These are phyloP conservation scores for Aspergillus aculeatinus DNA, from an alignment of 2,329 filamentous ascomycete genomes.

Conservation along the genomic window DNA sequence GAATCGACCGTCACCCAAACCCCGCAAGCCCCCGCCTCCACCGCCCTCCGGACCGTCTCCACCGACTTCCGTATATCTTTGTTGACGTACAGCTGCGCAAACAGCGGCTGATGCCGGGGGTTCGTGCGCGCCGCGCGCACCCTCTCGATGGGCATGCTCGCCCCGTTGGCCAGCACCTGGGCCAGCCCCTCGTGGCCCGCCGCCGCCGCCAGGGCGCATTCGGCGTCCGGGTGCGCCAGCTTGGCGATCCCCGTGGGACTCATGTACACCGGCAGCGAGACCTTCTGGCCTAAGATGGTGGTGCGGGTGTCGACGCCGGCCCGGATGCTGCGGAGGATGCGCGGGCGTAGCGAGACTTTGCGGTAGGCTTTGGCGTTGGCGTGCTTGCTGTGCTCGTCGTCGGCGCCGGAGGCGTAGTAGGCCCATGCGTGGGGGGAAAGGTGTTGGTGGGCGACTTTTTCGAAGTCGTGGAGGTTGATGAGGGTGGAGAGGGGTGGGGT, in stretches of 20 bases:
- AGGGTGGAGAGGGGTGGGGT: conserved; percentile 31
- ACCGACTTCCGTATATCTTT: conserved; percentile 28
- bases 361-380: conserved; percentile 45
- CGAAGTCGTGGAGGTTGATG: conserved; percentile 42
- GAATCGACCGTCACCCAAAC: conserved; percentile 39
- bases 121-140: conserved; percentile 31
- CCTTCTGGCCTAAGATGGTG: conserved; percentile 31
- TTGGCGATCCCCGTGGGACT: conserved; percentile 46
- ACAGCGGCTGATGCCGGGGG: conserved; percentile 24
- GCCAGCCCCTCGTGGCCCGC: conserved; percentile 39
- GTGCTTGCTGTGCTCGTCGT: conserved; percentile 49
- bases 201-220: conserved; percentile 43
- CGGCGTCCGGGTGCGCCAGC: conserved; percentile 46
- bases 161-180: conserved; percentile 40
- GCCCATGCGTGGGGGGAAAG: conserved; percentile 36
- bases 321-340: conserved; percentile 44
- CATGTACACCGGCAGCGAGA: conserved; percentile 43
- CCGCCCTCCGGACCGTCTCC: conserved; percentile 26
- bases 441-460: conserved; percentile 33
- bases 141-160: conserved; percentile 43
- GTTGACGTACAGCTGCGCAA: conserved; percentile 44
- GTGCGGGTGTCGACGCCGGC: conserved; percentile 36
- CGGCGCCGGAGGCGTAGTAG: conserved; percentile 52
- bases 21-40: conserved; percentile 27
- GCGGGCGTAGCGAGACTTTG: conserved; percentile 50